A percentile compares a stretch with the other conserved stretches of the same genome.
phyloP scores from a whole-genome alignment of 106 monocot genomes.

The Dactylorhiza incarnata region DNA sequence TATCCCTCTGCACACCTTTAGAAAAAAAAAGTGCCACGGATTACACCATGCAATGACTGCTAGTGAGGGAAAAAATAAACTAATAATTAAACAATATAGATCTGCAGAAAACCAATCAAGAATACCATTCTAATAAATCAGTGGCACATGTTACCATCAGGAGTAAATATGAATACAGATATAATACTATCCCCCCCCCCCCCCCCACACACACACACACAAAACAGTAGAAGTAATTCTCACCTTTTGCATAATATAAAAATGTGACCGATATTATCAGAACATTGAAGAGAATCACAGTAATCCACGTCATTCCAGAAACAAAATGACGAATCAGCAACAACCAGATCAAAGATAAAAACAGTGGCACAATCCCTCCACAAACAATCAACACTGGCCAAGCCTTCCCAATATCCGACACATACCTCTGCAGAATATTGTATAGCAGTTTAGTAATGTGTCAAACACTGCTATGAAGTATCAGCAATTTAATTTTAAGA shows the following conservation, averaged over 20 bases:
- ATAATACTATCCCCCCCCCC: neutral
- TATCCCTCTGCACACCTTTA: too few species aligned
- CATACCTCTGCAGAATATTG: conserved; percentile 75
- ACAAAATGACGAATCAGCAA: conserved; percentile 95
- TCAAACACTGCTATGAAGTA: neutral
- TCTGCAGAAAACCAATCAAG: neutral
- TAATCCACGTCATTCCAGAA: conserved; percentile 96
- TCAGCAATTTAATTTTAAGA: neutral
- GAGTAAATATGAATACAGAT: neutral
- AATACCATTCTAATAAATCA: neutral
- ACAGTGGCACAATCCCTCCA: conserved; percentile 88
- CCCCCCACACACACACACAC: neutral
- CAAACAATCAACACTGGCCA: conserved; percentile 99
- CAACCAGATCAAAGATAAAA: conserved; percentile 86
- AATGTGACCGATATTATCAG: conserved; percentile 89
- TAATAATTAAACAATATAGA: neutral
- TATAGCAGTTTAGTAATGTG: neutral
- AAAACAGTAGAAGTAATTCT: neutral
- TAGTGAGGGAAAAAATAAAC: neutral
- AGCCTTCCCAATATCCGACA: conserved; percentile 92
- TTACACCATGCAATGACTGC: too few species aligned
- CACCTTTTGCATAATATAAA: conserved; percentile 93
- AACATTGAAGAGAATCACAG: conserved; percentile 72
- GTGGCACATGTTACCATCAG: neutral
- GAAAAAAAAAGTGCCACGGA: too few species aligned